phyloP scores from a whole-genome alignment of 495 filamentous ascomycete species.

The Xylaria curta region DNA sequence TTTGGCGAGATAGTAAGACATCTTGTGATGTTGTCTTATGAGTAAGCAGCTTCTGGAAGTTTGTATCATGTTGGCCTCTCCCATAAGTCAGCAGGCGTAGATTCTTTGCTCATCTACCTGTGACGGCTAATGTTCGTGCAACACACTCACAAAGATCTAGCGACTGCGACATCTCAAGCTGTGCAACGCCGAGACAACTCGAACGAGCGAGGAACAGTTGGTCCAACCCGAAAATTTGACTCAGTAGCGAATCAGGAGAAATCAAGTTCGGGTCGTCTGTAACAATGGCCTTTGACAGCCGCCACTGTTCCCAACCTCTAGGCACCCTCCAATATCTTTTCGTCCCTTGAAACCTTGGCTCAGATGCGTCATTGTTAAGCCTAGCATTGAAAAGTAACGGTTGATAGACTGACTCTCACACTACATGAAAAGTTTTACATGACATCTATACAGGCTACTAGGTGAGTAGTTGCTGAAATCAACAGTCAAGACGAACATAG shows the following conservation, averaged over 20 bases:
- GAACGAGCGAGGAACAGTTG: neutral
- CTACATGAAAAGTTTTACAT: neutral
- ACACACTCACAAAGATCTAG: slow-evolving; percentile 15
- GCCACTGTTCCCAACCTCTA: neutral
- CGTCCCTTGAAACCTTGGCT: neutral
- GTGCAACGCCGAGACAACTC: slow-evolving; percentile 19
- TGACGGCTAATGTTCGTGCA: slow-evolving; percentile 9
- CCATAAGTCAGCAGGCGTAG: neutral
- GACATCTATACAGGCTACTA: neutral
- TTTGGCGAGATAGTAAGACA: slow-evolving; percentile 7
- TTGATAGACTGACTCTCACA: neutral
- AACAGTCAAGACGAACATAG: neutral
- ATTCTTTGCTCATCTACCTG: slow-evolving; percentile 2
- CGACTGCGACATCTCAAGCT: slow-evolving; percentile 1
- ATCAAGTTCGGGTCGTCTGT: neutral
- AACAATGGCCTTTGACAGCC: neutral
- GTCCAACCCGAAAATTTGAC: neutral
- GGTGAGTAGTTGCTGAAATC: neutral
- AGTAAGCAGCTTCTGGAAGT: neutral
- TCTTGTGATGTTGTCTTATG: slow-evolving; percentile 23
- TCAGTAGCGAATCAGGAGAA: neutral
- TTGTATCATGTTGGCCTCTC: neutral
- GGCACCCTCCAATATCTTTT: neutral
- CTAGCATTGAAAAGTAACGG: neutral
- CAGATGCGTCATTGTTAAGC: slow-evolving; percentile 6